Base-by-base conservation (phyloP, 768 basidiomycete genomes). In the Multifurca ochricompacta region DNA sequence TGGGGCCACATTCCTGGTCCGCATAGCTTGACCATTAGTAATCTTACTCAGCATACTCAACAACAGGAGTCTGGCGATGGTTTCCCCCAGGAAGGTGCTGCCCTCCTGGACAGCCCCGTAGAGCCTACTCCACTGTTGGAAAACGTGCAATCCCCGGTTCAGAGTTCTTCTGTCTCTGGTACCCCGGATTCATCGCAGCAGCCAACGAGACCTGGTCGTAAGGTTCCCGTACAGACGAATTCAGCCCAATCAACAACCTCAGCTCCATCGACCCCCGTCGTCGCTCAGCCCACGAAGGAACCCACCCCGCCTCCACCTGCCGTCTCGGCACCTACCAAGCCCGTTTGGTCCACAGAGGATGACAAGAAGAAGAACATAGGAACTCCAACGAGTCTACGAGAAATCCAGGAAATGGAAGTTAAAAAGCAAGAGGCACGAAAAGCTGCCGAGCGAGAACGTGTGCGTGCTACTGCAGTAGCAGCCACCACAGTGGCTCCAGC, bases 381-480 rank as follows among this genome's bases (percentile, higher is more conserved):
- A 14, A 62, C 70, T 4, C 70, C 83, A 21, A 72, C 85, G 34
- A 90, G 88, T 58, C 71, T 99, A 34, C 84, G 93, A 51, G 92
- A 98, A 53, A 99, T 99, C 42, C 96, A 99, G 67, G 92, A 96
- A 61, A 83, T 86, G 2, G 96, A 99, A 69, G 81, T 79, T 7
- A 91, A 81, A 70, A 85, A 83, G 63, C 75, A 79, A 2, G 92
- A 91, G 62, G 81, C 77, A 10, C 79, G 86, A 39, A 94, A 87
- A 66, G 76, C 75, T 21, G 81, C 79, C 18, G 85, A 91, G 59
- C 79, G 82, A 59, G 85, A 89, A 59, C 79, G 79, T 40, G 85
- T 88, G 55, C 78, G 80, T 31, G 69, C 74, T 10, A 73, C 77
- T 45, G 82, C 82, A 39, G 70, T 71, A 27, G 71, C 73, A 28